Conservation (phyloP, 805 yeast genomes). For the Suhomyces faveliae region DNA sequence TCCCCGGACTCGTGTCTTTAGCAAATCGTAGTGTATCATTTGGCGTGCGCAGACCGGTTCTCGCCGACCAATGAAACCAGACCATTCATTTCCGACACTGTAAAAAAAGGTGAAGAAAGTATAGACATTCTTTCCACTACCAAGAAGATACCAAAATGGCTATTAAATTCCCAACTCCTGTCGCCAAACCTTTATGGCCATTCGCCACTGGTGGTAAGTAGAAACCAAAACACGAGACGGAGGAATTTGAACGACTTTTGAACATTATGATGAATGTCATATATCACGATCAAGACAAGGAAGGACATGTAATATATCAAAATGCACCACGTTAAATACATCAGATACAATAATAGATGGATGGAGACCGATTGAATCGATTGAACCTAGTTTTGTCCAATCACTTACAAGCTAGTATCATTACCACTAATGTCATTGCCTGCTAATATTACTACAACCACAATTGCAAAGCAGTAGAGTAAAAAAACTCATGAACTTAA, state of each 20-base stretch:
- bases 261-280: not conserved
- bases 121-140: not conserved
- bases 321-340: not conserved
- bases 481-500: not conserved
- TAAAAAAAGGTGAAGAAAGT: constrained; percentile 3
- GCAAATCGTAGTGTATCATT: not conserved
- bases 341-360: not conserved
- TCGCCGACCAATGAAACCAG: constrained; percentile 5
- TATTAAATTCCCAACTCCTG: constrained; percentile 49
- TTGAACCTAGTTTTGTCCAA: not conserved
- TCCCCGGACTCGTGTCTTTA: not conserved
- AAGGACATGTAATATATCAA: not conserved
- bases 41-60: constrained; percentile 2
- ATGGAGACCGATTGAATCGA: not conserved
- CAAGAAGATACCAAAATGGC: constrained; percentile 20
- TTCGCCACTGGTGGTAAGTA: constrained; percentile 79
- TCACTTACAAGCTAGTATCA: not conserved
- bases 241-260: not conserved
- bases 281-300: not conserved
- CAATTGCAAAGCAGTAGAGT: not conserved
- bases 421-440: not conserved
- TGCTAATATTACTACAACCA: not conserved
- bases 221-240: not conserved
- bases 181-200: constrained; percentile 81
- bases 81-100: constrained; percentile 4